Conservation (phyloP, 2,329 filamentous ascomycete genomes). For the Dendrostoma leiphaemia region DNA sequence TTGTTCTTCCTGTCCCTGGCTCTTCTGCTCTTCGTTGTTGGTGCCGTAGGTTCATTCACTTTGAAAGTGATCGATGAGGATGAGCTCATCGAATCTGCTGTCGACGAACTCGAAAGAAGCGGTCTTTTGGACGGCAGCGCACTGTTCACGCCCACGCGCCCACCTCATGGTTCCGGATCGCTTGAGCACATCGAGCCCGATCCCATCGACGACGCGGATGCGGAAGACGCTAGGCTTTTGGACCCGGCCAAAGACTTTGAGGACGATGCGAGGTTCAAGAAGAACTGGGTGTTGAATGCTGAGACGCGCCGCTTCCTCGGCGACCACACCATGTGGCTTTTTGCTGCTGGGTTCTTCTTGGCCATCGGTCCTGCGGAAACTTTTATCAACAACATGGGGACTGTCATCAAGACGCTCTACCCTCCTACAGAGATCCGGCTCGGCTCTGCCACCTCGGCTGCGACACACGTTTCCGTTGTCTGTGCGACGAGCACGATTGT, state of each 20-base stretch:
- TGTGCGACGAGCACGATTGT: slow-evolving; percentile 88
- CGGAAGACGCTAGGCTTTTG: slow-evolving; percentile 40
- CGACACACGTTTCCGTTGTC: slow-evolving; percentile 91
- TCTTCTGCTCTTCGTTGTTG: slow-evolving; percentile 66
- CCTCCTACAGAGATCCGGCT: slow-evolving; percentile 47
- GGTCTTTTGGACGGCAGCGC: slow-evolving; percentile 75
- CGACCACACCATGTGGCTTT: slow-evolving; percentile 94
- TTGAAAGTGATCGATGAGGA: slow-evolving; percentile 80
- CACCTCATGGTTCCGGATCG: slow-evolving; percentile 57
- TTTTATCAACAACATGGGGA: slow-evolving; percentile 96
- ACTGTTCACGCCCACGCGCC: slow-evolving; percentile 58
- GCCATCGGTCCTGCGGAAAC: slow-evolving; percentile 94
- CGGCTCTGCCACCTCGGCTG: slow-evolving; percentile 56
- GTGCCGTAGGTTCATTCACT: slow-evolving; percentile 70
- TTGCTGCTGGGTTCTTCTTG: slow-evolving; percentile 87
- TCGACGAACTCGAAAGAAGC: slow-evolving; percentile 87
- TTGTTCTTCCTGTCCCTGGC: slow-evolving; percentile 86
- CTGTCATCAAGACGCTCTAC: slow-evolving; percentile 84
- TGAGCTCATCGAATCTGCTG: slow-evolving; percentile 83
- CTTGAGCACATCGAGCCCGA: slow-evolving; percentile 37
- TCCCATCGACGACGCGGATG: slow-evolving; percentile 36
- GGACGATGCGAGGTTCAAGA: slow-evolving; percentile 63
- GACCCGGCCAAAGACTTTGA: slow-evolving; percentile 36
- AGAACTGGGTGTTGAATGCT: slow-evolving; percentile 86
- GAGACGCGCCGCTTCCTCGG: slow-evolving; percentile 82